These are phyloP conservation scores for Blastocystis hominis DNA, from an alignment of 352 stramenopile genomes.

Conservation along the genomic window DNA sequence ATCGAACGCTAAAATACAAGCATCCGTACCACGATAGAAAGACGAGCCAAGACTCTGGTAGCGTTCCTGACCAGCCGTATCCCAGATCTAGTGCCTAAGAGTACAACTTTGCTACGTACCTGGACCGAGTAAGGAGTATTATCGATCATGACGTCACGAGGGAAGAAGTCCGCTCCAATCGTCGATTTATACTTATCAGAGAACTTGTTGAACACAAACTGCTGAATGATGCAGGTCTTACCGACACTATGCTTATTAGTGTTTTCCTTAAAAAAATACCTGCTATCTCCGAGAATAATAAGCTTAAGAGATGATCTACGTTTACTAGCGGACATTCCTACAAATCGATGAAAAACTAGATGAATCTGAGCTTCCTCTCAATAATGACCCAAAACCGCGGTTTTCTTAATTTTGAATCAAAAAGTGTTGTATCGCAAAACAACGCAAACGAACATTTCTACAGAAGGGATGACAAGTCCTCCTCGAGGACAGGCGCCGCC, in stretches of 20 bases:
- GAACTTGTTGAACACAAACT: constrained; percentile 96
- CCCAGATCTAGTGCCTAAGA: constrained; percentile 85
- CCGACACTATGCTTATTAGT: constrained; percentile 73
- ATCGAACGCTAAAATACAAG: constrained; percentile 94
- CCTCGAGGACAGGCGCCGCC: not conserved
- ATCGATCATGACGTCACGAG: constrained; percentile 87
- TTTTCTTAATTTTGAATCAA: not conserved
- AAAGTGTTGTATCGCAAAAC: not conserved
- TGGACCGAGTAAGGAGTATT: constrained; percentile 73
- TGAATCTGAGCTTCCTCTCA: not conserved
- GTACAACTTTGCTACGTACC: constrained; percentile 59
- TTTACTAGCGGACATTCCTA: constrained; percentile 59
- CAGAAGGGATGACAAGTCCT: not conserved
- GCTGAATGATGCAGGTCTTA: constrained; percentile 98
- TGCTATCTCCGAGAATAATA: constrained; percentile 92
- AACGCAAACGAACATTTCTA: not conserved
- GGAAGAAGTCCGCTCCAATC: constrained; percentile 95
- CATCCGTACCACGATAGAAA: constrained; percentile 95
- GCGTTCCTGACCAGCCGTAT: constrained; percentile 93
- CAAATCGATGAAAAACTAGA: not conserved
- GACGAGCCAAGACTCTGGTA: constrained; percentile 92
- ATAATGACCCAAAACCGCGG: not conserved
- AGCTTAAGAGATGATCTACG: constrained; percentile 94
- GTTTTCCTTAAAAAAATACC: constrained; percentile 62
- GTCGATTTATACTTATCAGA: constrained; percentile 96